Percentiles rank a stretch among this genome's conserved stretches.
Conservation (phyloP, 139 green algal genomes). For the Nannochloris sp. region DNA sequence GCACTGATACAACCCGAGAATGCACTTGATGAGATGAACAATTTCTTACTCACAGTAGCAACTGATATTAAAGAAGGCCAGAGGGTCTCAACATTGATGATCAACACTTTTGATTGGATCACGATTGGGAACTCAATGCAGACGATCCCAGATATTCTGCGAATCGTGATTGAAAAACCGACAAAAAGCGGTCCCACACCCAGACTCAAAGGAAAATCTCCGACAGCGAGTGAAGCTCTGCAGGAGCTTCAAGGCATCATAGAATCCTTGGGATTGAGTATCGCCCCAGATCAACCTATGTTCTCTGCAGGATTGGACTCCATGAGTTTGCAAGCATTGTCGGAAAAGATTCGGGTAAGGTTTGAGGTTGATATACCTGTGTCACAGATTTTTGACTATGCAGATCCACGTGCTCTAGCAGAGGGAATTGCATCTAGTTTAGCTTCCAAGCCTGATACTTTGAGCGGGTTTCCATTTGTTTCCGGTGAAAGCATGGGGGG, state of each 20-base stretch:
- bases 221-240: not conserved
- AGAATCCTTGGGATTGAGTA: not conserved
- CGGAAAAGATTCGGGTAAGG: constrained; percentile 7
- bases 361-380: not conserved
- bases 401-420: no score
- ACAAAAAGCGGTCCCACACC: not conserved
- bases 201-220: not conserved
- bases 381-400: no score
- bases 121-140: constrained; percentile 1
- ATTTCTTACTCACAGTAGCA: constrained; percentile 9
- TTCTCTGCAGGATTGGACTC: constrained; percentile 7
- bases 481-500: no score
- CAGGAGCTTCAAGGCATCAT: constrained; percentile 4
- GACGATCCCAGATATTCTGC: constrained; percentile 14
- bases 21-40: constrained; percentile 35
- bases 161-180: constrained; percentile 6
- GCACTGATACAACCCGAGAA: constrained; percentile 44
- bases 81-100: not conserved
- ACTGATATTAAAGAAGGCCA: not conserved
- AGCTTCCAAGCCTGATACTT: no score
- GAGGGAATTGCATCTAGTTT: no score
- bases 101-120: constrained; percentile 17
- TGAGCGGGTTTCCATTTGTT: no score
- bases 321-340: not conserved
- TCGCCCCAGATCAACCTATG: constrained; percentile 8